Evolutionary conservation across 2,329 filamentous ascomycete species (phyloP), one percentile per base, ranked within the genome.

Genomic region (Curvularia verruculosa): DNA sequence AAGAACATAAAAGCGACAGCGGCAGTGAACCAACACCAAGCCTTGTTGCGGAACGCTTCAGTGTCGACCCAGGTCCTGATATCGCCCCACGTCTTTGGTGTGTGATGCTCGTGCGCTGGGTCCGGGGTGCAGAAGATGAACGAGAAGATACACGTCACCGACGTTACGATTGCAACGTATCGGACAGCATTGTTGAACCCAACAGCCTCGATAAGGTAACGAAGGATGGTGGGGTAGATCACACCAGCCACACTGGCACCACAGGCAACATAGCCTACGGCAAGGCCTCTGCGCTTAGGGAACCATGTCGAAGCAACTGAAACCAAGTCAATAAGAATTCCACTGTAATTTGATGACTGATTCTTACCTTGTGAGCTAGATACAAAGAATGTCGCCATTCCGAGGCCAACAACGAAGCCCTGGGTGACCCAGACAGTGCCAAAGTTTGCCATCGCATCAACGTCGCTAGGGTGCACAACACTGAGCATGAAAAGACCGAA

Each of bases 331-430:
- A 44, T 34, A 5, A 31, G 5, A 47, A 26, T 21, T 1, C 5
- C 19, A 1, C 21, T 26, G n/a, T 26, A 19, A 23, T 19, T 3
- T 5, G 12, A 13, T 39, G 26, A 13, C 29, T 5, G 5, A 13
- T 9, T 68, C 76, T 55, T 75, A 82, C 80, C 75, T 71, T 82
- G 80, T 23, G 81, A 82, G 59, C 80, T 81, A 23, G 78, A 78
- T 4, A 83, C 81, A 60, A 83, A 83, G 68, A 81, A 82, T 60
- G 80, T 82, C n/a, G 79, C 76, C 81, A 83, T 83, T 9, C 81
- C 81, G 9, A 82, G 56, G 5, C 80, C 80, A 24, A 75, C 75
- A 36, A 82, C 66, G 37, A 83, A 64, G 3, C 81, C 81, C 64
- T 83, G 80, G 4, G 79, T 79, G 10, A 78, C 66, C 79, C 79